Conservation (phyloP, 805 yeast species). For the Myxozyma mucilagina region DNA sequence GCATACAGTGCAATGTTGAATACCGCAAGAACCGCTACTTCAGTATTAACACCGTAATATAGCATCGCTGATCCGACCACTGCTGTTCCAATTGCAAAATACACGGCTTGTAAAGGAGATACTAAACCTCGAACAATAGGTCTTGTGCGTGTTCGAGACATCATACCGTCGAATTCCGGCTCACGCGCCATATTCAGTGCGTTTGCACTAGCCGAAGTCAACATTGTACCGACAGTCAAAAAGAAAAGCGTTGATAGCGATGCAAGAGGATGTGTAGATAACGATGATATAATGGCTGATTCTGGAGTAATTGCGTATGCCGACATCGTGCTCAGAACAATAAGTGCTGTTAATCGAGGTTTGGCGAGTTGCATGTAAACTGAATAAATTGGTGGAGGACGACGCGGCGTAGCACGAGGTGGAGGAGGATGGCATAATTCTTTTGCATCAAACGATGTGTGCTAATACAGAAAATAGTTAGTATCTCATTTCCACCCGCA, state of each 20-base stretch:
- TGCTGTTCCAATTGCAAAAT: conserved; percentile 78
- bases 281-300: conserved; percentile 42
- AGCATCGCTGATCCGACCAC: conserved; percentile 66
- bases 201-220: conserved; percentile 92
- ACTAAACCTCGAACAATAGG: conserved; percentile 87
- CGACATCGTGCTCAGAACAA: conserved; percentile 88
- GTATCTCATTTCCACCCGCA: too few relatives aligned
- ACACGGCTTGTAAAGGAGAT: conserved; percentile 72
- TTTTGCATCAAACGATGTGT: background rate
- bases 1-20: conserved; percentile 79
- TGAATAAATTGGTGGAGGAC: conserved; percentile 3
- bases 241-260: conserved; percentile 56
- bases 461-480: background rate
- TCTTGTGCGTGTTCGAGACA: conserved; percentile 84
- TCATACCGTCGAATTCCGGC: conserved; percentile 80
- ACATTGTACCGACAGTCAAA: conserved; percentile 79
- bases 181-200: conserved; percentile 97
- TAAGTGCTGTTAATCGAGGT: conserved; percentile 83
- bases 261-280: conserved; percentile 1
- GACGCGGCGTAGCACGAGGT: conserved; percentile 2
- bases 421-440: conserved; percentile 15
- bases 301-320: conserved; percentile 90
- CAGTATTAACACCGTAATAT: conserved; percentile 78
- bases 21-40: conserved; percentile 79
- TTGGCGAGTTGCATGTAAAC: conserved; percentile 77